Conservation (phyloP, 192 early-diverging fungal species). For the Anaeromyces robustus region DNA sequence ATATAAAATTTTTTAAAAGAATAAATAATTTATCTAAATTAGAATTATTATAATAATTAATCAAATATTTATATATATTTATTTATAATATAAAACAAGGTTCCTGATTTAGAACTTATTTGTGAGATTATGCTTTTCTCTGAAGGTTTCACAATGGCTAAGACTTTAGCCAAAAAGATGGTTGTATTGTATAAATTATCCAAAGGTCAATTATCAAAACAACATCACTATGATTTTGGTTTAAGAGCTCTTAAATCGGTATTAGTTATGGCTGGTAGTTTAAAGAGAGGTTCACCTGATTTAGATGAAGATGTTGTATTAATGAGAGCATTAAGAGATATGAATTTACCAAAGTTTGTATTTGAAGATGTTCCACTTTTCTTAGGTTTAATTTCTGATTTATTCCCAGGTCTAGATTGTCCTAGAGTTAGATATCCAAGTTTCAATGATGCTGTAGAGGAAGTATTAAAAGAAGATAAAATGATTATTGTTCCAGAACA, state of each 20-base stretch:
- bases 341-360: slow-evolving; percentile 48
- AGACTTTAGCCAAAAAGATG: slow-evolving; percentile 55
- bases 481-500: slow-evolving; percentile 40
- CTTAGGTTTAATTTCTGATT: slow-evolving; percentile 34
- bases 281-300: slow-evolving; percentile 41
- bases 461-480: slow-evolving; percentile 28
- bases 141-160: slow-evolving; percentile 56
- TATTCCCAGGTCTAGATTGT: slow-evolving; percentile 45
- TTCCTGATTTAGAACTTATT: slow-evolving; percentile 10
- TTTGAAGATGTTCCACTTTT: slow-evolving; percentile 48
- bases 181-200: slow-evolving; percentile 42
- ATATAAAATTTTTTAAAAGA: too few species aligned
- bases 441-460: slow-evolving; percentile 48
- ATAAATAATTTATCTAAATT: too few species aligned
- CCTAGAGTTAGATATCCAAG: slow-evolving; percentile 42
- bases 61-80: background rate
- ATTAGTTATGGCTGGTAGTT: slow-evolving; percentile 40
- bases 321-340: slow-evolving; percentile 41
- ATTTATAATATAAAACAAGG: background rate
- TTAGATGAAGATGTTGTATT: slow-evolving; percentile 42
- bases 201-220: slow-evolving; percentile 41
- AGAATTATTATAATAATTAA: too few species aligned
- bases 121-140: slow-evolving; percentile 56
- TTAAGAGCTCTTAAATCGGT: slow-evolving; percentile 39
- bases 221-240: slow-evolving; percentile 47